These are phyloP conservation scores for Bretziella fagacearum DNA, from an alignment of 2,329 filamentous ascomycete species.

Conservation along the genomic window DNA sequence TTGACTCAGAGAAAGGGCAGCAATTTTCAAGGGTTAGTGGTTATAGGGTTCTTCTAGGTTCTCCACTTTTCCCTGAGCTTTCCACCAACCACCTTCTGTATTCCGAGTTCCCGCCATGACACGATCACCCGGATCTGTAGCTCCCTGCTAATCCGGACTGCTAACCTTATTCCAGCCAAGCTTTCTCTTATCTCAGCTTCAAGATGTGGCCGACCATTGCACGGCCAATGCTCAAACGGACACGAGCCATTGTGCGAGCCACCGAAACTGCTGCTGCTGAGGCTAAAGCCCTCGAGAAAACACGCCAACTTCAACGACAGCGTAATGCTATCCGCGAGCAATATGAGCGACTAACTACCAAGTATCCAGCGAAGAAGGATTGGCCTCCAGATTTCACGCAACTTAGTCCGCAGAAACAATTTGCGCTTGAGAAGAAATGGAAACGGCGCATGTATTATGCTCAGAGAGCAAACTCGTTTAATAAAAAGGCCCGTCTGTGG, in stretches of 20 bases:
- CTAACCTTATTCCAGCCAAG: background rate
- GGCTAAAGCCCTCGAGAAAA: conserved; percentile 2
- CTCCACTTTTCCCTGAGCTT: too few relatives aligned
- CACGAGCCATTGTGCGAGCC: background rate
- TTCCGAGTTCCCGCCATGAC: too few relatives aligned
- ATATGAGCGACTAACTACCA: conserved; percentile 27
- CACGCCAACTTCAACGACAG: conserved; percentile 14
- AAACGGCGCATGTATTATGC: conserved; percentile 49
- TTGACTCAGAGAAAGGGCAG: too few relatives aligned
- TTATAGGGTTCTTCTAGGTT: too few relatives aligned
- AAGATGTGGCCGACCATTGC: background rate
- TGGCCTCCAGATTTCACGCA: conserved; percentile 65
- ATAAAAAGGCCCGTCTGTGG: conserved; percentile 45
- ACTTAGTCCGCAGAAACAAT: conserved; percentile 54
- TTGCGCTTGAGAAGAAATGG: conserved; percentile 63
- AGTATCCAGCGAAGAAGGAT: conserved; percentile 49
- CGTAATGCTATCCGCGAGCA: background rate
- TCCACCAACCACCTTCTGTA: too few relatives aligned
- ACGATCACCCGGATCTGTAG: too few relatives aligned
- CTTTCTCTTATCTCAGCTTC: too few relatives aligned
- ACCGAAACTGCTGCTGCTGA: conserved; percentile 7
- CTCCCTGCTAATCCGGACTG: too few relatives aligned
- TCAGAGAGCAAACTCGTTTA: conserved; percentile 45
- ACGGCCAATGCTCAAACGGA: background rate
- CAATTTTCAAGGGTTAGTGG: too few relatives aligned